Percentiles rank a stretch among this genome's conserved stretches.
Evolutionary conservation across 148 eudicot genomes (phyloP).

Genomic region (Nyssa sinensis): DNA sequence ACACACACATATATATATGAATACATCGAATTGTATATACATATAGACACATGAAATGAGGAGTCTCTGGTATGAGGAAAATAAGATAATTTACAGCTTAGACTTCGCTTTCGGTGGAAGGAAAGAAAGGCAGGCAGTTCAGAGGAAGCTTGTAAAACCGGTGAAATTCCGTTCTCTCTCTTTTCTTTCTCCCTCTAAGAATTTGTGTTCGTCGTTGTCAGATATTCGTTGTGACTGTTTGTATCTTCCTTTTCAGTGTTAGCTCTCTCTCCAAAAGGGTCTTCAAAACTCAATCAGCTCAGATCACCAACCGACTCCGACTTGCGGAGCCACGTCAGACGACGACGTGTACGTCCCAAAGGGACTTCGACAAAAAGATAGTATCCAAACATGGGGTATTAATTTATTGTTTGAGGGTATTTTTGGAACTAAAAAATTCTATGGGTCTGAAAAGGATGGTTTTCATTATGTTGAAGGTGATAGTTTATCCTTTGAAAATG

Average conservation of each 20-base stretch:
- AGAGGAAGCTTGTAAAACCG: not conserved
- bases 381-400: too few relatives aligned
- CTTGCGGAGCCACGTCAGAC: constrained; percentile 8
- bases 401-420: not conserved
- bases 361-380: not conserved
- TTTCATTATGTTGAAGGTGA: too few relatives aligned
- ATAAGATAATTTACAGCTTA: too few relatives aligned
- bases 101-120: not conserved
- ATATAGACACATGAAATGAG: not conserved
- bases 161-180: not conserved
- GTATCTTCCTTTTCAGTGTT: not conserved
- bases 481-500: too few relatives aligned
- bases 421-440: too few relatives aligned
- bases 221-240: not conserved
- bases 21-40: not conserved
- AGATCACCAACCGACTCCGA: not conserved
- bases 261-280: not conserved
- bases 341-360: constrained; percentile 9
- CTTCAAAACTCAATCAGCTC: not conserved
- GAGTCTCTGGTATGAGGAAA: not conserved
- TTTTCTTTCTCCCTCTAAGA: not conserved
- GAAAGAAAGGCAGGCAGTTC: not conserved
- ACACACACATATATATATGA: not conserved
- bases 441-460: too few relatives aligned
- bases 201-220: not conserved